Evolutionary conservation across 208 protist genomes (phyloP).

Genomic region (Trypanosoma brucei): DNA sequence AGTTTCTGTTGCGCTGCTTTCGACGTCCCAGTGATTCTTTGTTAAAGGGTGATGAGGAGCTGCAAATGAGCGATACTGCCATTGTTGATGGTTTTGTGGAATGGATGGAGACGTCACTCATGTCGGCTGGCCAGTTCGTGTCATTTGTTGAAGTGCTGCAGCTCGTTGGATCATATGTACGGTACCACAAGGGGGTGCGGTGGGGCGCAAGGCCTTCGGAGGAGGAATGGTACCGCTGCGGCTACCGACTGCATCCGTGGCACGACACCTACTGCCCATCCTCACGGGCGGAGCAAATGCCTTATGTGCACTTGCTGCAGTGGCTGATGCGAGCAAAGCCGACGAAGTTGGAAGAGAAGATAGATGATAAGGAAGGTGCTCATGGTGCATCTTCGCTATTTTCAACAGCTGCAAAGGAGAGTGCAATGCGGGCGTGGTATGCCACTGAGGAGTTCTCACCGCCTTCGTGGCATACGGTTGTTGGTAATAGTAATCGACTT

Average conservation of each 20-base stretch:
- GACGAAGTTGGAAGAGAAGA: not conserved
- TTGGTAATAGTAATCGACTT: not conserved
- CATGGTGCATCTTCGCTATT: not conserved
- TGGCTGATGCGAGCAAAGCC: constrained; percentile 45
- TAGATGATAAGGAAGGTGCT: not conserved
- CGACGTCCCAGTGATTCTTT: not conserved
- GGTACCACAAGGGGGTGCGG: constrained; percentile 75
- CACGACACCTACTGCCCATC: constrained; percentile 59
- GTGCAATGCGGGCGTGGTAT: constrained; percentile 33
- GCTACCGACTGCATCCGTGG: constrained; percentile 69
- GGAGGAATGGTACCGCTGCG: constrained; percentile 31
- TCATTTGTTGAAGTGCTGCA: constrained; percentile 46
- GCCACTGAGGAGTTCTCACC: constrained; percentile 44
- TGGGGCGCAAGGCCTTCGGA: constrained; percentile 48
- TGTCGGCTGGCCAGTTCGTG: constrained; percentile 16
- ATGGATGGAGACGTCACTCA: constrained; percentile 25
- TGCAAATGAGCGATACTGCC: constrained; percentile 23
- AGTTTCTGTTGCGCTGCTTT: constrained; percentile 17
- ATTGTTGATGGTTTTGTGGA: constrained; percentile 32
- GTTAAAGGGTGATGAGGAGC: not conserved
- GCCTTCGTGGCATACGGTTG: constrained; percentile 10
- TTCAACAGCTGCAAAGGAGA: not conserved
- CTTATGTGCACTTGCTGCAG: constrained; percentile 76
- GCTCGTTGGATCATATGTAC: constrained; percentile 53
- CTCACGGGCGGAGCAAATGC: constrained; percentile 54